phyloP scores from a whole-genome alignment of 228 moss, liverwort and hornwort genomes.

The Sphagnum fallax region DNA sequence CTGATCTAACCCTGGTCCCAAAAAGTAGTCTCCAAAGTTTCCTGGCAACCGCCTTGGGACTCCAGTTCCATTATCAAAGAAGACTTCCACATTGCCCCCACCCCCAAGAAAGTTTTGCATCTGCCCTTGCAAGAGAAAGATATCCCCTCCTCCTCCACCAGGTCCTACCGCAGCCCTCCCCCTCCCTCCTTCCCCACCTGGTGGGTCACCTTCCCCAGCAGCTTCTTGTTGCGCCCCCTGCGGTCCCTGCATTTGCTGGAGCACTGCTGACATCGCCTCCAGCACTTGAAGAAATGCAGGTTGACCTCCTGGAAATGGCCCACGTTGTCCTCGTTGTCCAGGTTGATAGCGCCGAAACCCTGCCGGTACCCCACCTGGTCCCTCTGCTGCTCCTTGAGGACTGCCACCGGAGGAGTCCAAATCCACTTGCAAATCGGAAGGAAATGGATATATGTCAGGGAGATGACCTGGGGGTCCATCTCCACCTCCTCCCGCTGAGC shows the following conservation, averaged over 20 bases:
- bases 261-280: constrained; percentile 94
- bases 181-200: constrained; percentile 36
- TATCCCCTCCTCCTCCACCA: constrained; percentile 41
- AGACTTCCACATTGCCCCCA: constrained; percentile 89
- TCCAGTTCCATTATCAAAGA: constrained; percentile 89
- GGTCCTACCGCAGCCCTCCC: constrained; percentile 20
- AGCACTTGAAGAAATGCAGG: constrained; percentile 80
- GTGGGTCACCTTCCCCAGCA: constrained; percentile 27
- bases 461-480: neutral
- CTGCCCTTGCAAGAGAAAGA: constrained; percentile 86
- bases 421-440: constrained; percentile 8
- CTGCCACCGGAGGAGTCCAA: constrained; percentile 6
- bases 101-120: constrained; percentile 84
- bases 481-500: too few relatives aligned
- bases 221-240: constrained; percentile 7
- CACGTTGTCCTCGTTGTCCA: constrained; percentile 34
- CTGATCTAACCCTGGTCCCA: constrained; percentile 95
- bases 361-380: constrained; percentile 37
- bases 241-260: constrained; percentile 56
- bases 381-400: constrained; percentile 29
- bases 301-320: constrained; percentile 28
- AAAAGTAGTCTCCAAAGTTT: constrained; percentile 91
- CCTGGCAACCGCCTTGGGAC: constrained; percentile 77
- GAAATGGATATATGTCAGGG: constrained; percentile 11
- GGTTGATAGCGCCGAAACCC: constrained; percentile 61